Conservation (phyloP, 306 rosid genomes). For the Cucumis sativus region Cucumber_9930_V3 NC_026655.2:2486001-2486500, state of each 20-base stretch:
- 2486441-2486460: background rate
- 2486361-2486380: background rate
- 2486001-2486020: conserved; percentile 41
- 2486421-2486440: background rate
- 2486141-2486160: background rate
- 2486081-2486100: conserved; percentile 39
- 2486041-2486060: conserved; percentile 45
- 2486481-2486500: background rate
- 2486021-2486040: conserved; percentile 38
- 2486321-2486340: background rate
- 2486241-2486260: no score
- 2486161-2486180: background rate
- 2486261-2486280: background rate
- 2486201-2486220: background rate
- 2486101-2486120: conserved; percentile 24
- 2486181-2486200: background rate
- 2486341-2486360: background rate
- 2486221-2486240: background rate
- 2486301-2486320: background rate
- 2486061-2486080: conserved; percentile 41
- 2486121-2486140: conserved; percentile 13
- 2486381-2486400: background rate
- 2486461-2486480: background rate
- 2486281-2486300: background rate
- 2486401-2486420: background rate